These are phyloP conservation scores for Trichophyton benhamiae DNA, from an alignment of 2,329 filamentous ascomycete species.

Conservation along the genomic window DNA sequence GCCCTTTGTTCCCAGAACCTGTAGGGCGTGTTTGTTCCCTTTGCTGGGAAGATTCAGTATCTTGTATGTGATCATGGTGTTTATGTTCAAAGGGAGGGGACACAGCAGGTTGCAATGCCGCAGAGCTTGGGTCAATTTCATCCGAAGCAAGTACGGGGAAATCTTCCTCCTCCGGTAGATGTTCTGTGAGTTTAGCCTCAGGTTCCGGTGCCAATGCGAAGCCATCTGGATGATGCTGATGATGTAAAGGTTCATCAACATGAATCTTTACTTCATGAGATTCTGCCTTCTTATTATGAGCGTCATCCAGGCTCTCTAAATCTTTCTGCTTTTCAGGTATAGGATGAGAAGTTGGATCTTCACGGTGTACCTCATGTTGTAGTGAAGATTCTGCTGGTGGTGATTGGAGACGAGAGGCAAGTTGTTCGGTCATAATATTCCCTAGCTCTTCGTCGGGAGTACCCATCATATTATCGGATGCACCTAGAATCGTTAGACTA, in stretches of 20 bases:
- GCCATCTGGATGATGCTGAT: constrained; percentile 34
- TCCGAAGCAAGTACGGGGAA: constrained; percentile 81
- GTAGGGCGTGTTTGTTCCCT: constrained; percentile 40
- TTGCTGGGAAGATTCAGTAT: constrained; percentile 35
- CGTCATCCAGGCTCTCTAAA: constrained; percentile 6
- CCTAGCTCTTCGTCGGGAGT: constrained; percentile 87
- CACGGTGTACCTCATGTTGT: background rate
- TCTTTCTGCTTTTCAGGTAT: constrained; percentile 35
- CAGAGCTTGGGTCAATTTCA: constrained; percentile 59
- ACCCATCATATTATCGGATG: constrained; percentile 49
- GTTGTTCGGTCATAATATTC: constrained; percentile 77
- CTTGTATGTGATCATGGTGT: constrained; percentile 35
- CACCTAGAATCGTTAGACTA: constrained; percentile 40
- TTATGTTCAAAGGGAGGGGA: constrained; percentile 58
- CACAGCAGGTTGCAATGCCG: constrained; percentile 66
- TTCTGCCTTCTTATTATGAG: constrained; percentile 20
- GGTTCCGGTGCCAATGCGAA: constrained; percentile 43
- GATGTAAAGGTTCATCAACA: constrained; percentile 53
- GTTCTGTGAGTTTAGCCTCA: constrained; percentile 35
- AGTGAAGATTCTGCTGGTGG: constrained; percentile 30
- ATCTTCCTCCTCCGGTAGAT: constrained; percentile 37
- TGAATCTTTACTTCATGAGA: constrained; percentile 45
- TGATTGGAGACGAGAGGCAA: constrained; percentile 62
- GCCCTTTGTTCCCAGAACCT: constrained; percentile 47
- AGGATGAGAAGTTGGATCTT: background rate